Base-by-base conservation (phyloP, 2,329 filamentous ascomycete genomes). In the Chrysoporthe cubensis region DNA sequence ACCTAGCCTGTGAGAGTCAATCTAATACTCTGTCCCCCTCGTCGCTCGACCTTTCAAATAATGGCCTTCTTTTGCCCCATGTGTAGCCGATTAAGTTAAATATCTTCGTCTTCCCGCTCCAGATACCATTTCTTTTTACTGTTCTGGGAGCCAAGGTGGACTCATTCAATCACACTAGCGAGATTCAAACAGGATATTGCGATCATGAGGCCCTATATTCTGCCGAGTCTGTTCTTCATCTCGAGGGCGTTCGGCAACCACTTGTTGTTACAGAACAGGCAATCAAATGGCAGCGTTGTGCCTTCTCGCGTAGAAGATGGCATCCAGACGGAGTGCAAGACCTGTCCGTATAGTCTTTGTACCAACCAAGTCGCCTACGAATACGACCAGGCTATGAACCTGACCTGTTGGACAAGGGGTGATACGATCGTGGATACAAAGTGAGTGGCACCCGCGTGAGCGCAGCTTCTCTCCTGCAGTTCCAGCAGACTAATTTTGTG, bases 251-350 rank as follows among this genome's bases (percentile, higher is more conserved):
- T 65, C 11, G 56, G 61, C 13, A 32, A 44, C 6, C n/a, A 63
- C 9, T 34, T 37, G 21, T 18, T 57, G 4, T 54, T 64, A 13
- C 54, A 54, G 2, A 40, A 42, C 60, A 61, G 64, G 14, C 62
- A 59, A 50, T 37, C 40, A 42, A 67, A 65, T 32, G 3, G 2
- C n/a, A 43, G n/a, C 18, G 65, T 52, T 1, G 67, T 66, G 44
- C 52, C 68, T 4, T 70, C 68, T 2, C 11, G 16, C 0, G 66
- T 70, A 14, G 59, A 68, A 14, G 7, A 32, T 16, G 68, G 68
- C 7, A 70, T 70, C 62, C 21, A 61, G 16, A 70, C 68, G 2
- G 68, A 70, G 59, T 70, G 68, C 66, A 70, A 70, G 44, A 66
- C 62, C 1, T 70, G 68, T 21, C 68, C 68, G 11, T 70, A 70